These are phyloP conservation scores for Lachancea fermentati DNA, from an alignment of 805 yeast genomes.

Conservation along the genomic window DNA sequence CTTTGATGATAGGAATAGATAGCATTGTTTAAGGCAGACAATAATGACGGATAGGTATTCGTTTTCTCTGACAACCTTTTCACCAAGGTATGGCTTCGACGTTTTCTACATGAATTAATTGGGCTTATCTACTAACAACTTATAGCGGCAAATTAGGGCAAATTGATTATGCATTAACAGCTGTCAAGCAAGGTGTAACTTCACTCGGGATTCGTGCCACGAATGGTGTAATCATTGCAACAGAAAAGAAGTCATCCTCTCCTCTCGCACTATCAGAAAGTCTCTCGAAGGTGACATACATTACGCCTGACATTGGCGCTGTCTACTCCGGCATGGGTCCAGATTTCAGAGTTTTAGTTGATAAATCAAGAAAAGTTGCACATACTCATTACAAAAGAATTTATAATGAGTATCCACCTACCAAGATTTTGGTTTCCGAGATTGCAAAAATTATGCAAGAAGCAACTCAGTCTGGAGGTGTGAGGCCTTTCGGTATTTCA, in stretches of 20 bases:
- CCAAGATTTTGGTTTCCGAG: slow-evolving; percentile 87
- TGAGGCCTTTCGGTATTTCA: slow-evolving; percentile 97
- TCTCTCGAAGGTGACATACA: slow-evolving; percentile 67
- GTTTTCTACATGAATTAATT: neutral
- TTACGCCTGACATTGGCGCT: slow-evolving; percentile 95
- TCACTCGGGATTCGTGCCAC: slow-evolving; percentile 92
- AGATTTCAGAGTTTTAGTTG: slow-evolving; percentile 90
- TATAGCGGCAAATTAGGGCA: slow-evolving; percentile 91
- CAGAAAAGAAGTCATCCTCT: slow-evolving; percentile 87
- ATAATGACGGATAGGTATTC: slow-evolving; percentile 97
- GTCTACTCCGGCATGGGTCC: slow-evolving; percentile 99
- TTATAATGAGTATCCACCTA: slow-evolving; percentile 96
- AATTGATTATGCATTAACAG: slow-evolving; percentile 95
- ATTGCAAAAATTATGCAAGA: slow-evolving; percentile 96
- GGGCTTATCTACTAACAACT: slow-evolving; percentile 7
- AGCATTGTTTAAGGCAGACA: neutral
- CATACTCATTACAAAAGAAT: slow-evolving; percentile 89
- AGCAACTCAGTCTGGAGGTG: slow-evolving; percentile 98
- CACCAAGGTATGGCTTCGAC: slow-evolving; percentile 64
- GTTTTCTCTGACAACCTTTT: slow-evolving; percentile 93
- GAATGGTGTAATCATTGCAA: slow-evolving; percentile 93
- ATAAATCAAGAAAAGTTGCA: slow-evolving; percentile 87
- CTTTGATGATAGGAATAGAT: neutral
- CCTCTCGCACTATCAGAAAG: slow-evolving; percentile 69
- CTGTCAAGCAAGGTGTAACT: slow-evolving; percentile 97